Conservation (phyloP, 192 early-diverging fungal genomes). For the Umbelopsis ramanniana region DNA sequence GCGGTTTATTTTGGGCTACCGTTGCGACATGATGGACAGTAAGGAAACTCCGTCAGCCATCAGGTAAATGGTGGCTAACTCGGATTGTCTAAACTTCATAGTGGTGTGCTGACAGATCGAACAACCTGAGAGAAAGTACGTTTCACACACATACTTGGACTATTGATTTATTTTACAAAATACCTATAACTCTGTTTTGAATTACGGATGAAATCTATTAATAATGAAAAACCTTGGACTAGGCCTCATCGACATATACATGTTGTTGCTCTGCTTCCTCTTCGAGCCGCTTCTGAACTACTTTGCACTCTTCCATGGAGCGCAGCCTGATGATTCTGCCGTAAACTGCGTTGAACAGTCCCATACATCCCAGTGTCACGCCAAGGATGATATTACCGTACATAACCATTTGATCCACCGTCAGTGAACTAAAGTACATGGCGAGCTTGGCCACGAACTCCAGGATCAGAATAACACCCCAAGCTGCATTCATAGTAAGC, state of each 20-base stretch:
- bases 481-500: background rate
- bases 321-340: background rate
- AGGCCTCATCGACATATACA: background rate
- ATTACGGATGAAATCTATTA: background rate
- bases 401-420: constrained; percentile 24
- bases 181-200: too few relatives aligned
- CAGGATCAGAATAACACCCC: constrained; percentile 12
- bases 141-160: too few relatives aligned
- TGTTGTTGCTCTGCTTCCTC: background rate
- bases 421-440: constrained; percentile 18
- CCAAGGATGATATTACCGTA: constrained; percentile 43
- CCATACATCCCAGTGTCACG: constrained; percentile 19
- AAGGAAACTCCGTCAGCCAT: too few relatives aligned
- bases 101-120: too few relatives aligned
- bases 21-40: too few relatives aligned
- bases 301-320: background rate
- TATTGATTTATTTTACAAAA: too few relatives aligned
- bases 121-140: background rate
- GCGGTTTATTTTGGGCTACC: too few relatives aligned
- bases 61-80: too few relatives aligned
- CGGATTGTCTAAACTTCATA: too few relatives aligned
- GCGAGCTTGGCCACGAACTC: constrained; percentile 26
- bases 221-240: background rate
- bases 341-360: background rate
- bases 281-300: background rate